These are phyloP conservation scores for Lentinula detonsa DNA, from an alignment of 768 basidiomycete species.

Conservation along the genomic window DNA sequence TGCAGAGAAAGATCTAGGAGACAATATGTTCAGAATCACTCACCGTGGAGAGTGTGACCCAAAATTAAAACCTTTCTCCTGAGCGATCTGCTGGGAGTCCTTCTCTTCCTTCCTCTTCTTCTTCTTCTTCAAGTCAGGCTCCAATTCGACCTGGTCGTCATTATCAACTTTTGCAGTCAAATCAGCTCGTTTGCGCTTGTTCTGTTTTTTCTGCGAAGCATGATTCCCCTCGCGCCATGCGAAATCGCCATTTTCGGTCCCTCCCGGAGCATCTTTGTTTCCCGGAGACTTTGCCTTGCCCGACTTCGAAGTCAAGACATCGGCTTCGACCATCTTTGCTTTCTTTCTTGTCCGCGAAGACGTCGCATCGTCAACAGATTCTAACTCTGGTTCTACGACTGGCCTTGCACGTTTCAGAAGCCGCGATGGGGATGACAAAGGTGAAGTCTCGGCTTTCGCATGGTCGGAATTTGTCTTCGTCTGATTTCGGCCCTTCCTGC, in stretches of 20 bases:
- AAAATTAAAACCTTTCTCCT: not conserved
- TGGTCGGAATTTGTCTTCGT: not conserved
- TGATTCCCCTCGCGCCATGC: not conserved
- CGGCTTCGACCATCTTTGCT: not conserved
- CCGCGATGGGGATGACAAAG: not conserved
- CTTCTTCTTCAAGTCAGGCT: not conserved
- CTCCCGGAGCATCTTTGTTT: not conserved
- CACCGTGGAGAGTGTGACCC: not conserved
- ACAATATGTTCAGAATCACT: not conserved
- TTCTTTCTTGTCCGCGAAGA: not conserved
- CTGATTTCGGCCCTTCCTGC: not conserved
- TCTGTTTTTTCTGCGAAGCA: not conserved
- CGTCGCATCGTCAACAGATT: not conserved
- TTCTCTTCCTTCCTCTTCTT: not conserved
- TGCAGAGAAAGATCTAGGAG: not conserved
- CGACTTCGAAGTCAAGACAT: not conserved
- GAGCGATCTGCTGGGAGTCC: not conserved
- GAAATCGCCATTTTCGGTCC: not conserved
- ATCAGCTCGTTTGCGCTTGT: not conserved
- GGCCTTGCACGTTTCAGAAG: not conserved
- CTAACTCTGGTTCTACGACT: not conserved
- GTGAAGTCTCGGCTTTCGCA: not conserved
- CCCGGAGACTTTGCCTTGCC: not conserved
- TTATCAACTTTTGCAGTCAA: not conserved
- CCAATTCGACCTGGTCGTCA: not conserved